phyloP scores from a whole-genome alignment of 768 basidiomycete species.

The Gymnopilus junonius region DNA sequence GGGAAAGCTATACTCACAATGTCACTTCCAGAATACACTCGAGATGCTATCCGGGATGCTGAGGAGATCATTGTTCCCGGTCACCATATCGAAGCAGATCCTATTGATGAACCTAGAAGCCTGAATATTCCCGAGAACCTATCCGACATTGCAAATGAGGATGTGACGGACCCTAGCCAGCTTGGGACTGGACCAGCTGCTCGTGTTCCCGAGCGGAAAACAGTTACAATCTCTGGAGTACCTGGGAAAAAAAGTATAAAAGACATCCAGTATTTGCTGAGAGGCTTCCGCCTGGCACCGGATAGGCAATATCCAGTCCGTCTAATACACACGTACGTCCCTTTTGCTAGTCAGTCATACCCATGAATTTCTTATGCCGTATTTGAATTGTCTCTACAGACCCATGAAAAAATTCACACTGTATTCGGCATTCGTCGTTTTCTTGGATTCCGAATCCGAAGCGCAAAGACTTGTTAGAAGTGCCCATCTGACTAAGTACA shows the following conservation, averaged over 20 bases:
- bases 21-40: slow-evolving; percentile 47
- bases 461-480: slow-evolving; percentile 70
- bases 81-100: slow-evolving; percentile 39
- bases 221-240: slow-evolving; percentile 65
- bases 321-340: slow-evolving; percentile 52
- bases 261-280: slow-evolving; percentile 44
- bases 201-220: slow-evolving; percentile 53
- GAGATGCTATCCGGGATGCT: slow-evolving; percentile 45
- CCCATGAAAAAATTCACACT: slow-evolving; percentile 44
- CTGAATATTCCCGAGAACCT: neutral
- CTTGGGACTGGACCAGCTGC: slow-evolving; percentile 54
- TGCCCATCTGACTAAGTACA: slow-evolving; percentile 60
- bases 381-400: slow-evolving; percentile 31
- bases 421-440: slow-evolving; percentile 59
- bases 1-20: slow-evolving; percentile 64
- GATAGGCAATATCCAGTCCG: slow-evolving; percentile 41
- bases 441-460: slow-evolving; percentile 59
- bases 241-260: slow-evolving; percentile 48
- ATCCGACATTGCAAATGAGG: neutral
- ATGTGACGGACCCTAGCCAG: neutral
- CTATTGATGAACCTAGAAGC: slow-evolving; percentile 23
- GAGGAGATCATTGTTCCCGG: slow-evolving; percentile 51
- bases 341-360: neutral
- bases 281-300: slow-evolving; percentile 46
- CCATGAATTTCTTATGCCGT: neutral